A percentile compares a stretch with the other conserved stretches of the same genome.
phyloP scores from a whole-genome alignment of 2,329 filamentous ascomycete species.

The Xylaria sp. region DNA sequence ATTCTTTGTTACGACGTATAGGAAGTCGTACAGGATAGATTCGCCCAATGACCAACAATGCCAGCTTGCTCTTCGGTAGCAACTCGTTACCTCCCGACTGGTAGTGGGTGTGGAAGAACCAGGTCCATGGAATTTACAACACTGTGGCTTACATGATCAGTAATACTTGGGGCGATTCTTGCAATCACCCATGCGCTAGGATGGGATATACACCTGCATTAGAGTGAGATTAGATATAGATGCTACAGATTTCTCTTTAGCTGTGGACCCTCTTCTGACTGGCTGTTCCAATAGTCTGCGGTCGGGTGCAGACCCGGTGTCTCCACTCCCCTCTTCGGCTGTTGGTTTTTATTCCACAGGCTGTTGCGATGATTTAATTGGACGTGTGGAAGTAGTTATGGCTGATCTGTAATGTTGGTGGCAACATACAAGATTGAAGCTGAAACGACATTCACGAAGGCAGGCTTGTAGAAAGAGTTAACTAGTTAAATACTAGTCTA shows the following conservation, averaged over 20 bases:
- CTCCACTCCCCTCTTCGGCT: background rate
- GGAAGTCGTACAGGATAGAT: background rate
- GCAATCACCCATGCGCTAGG: background rate
- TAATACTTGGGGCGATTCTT: background rate
- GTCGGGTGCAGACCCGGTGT: slow-evolving; percentile 1
- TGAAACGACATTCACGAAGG: background rate
- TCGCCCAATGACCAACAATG: background rate
- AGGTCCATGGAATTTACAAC: background rate
- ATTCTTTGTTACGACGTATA: background rate
- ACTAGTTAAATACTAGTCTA: background rate
- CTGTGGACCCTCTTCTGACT: background rate
- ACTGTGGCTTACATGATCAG: background rate
- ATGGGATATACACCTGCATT: background rate
- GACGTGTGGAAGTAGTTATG: background rate
- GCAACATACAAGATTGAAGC: background rate
- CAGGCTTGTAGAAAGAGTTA: background rate
- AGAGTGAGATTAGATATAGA: background rate
- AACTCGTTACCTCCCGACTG: background rate
- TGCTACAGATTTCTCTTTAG: background rate
- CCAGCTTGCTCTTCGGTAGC: background rate
- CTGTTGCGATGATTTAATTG: background rate
- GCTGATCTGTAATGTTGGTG: slow-evolving; percentile 5
- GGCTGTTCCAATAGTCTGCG: background rate
- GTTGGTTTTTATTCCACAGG: background rate
- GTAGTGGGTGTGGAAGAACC: background rate